Base-by-base conservation (phyloP, 2,329 filamentous ascomycete species). In the Geoglossum cookeanum region DNA sequence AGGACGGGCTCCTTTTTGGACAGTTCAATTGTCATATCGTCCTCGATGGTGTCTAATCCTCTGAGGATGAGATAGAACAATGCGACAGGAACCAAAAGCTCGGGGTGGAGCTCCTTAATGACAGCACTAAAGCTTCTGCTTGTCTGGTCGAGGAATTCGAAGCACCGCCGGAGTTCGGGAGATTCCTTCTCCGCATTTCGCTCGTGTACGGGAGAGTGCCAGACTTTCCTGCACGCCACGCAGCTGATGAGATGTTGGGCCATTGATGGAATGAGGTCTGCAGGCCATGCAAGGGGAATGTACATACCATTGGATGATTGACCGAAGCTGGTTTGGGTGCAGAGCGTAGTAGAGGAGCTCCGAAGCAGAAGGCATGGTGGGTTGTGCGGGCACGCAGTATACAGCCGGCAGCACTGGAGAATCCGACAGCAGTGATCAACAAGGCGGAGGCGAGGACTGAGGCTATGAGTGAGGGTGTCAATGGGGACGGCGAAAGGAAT, bases 21-120 rank as follows among this genome's bases (percentile, higher is more conserved):
- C 44, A 91, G 73, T 2, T 84, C 75, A 60, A 98, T 84, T 4
- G 89, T 94, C 82, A 96, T 97, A 71, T 98, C 92, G 75, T 98
- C 92, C 72, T 98, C 92, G 60, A 98, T 87, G n/a, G 92, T 98
- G 70, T 98, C 92, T 55, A 98, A 79, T 52, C 87, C 92, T 60
- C 92, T 87, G 57, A 98, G 78, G 56, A 88, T 80, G 32, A 98
- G 80, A 74, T 98, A 98, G 77, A 98, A 98, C 8, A 97, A 75
- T 58, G 84, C 82, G 51, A 97, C 78, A 29, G 92, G 89, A 45
- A 96, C 80, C 39, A 97, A 80, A 35, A 98, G 81, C 72, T 98
- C 91, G 0, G 89, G 89, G 68, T 96, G 90, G 48, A 98, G 79
- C 72, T 98, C 92, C 71, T 94, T 82, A 62, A 98, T 98, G 67